Base-by-base conservation (phyloP, 352 stramenopile species). In the Halophytophthora polymorphica region DNA sequence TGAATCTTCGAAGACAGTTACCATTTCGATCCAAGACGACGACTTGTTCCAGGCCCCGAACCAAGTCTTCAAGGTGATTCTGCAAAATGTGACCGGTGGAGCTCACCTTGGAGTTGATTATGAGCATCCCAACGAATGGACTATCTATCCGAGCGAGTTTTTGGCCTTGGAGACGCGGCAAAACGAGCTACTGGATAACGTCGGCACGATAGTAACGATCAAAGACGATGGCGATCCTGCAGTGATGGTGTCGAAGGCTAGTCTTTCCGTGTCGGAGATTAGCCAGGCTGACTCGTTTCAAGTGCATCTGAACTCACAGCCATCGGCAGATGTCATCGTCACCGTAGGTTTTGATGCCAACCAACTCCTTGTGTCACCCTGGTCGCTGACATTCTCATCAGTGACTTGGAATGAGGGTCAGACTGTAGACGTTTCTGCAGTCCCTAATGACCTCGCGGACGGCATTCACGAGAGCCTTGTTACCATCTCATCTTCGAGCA, bases 151-250 rank as follows among this genome's bases (percentile, higher is more conserved):
- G 1, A 36, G 59, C 3, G 62, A 64, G 2, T 77, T 77, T 19
- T 47, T 87, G 3, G 68, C 64, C 0, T 47, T 83, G 3, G 76
- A 87, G 28, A 61, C 56, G 14, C 66, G 66, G 12, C 40, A 41
- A 14, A 36, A 63, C 17, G 51, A 71, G 45, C 53, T 87, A 0
- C 36, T 69, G 8, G 77, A 90, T 49, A 86, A 85, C 48, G 58
- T 90, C 17, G 72, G 77, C 0, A 72, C 79, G 14, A 74, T 90
- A 42, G 79, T 90, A 37, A 76, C 74, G 1, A 90, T 90, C 46
- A 45, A 65, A 45, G 79, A 90, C 13, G 79, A 90, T 37, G 61
- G 60, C 1, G 79, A 90, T 49, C 45, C 79, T 2, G 79, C 79
- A 0, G 64, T 90, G 8, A 41, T 90, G 10, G 34, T 90, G n/a